phyloP scores from a whole-genome alignment of 768 basidiomycete genomes.

The Hydnomerulius pinastri region DNA sequence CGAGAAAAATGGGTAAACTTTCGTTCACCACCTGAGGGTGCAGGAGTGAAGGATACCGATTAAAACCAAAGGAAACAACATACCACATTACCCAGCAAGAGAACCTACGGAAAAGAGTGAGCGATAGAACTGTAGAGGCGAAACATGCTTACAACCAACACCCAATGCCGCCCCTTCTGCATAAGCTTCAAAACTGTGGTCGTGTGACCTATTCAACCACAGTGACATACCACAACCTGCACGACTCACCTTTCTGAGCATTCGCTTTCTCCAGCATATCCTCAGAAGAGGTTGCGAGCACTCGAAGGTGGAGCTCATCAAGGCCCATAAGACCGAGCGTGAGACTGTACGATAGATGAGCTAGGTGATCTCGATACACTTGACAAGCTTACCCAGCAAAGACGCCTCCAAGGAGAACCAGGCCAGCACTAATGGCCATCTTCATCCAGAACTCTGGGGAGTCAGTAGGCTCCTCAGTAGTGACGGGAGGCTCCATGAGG shows the following conservation, averaged over 20 bases:
- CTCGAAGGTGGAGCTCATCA: constrained; percentile 87
- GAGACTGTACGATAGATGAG: constrained; percentile 46
- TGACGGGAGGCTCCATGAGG: background rate
- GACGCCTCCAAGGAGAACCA: constrained; percentile 86
- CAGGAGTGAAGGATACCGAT: background rate
- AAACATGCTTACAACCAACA: constrained; percentile 68
- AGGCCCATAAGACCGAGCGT: constrained; percentile 94
- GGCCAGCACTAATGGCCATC: constrained; percentile 58
- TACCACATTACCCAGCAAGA: constrained; percentile 88
- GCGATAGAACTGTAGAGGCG: constrained; percentile 1
- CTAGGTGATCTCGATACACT: background rate
- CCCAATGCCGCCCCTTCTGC: constrained; percentile 83
- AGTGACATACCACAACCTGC: background rate
- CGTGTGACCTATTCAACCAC: constrained; percentile 7
- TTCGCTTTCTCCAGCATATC: constrained; percentile 65
- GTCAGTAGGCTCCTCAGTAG: constrained; percentile 36
- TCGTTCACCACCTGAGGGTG: constrained; percentile 72
- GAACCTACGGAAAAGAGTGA: constrained; percentile 49
- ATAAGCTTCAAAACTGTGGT: constrained; percentile 53
- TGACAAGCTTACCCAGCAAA: constrained; percentile 76
- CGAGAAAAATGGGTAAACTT: constrained; percentile 80
- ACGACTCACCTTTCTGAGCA: constrained; percentile 63
- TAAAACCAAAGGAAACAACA: constrained; percentile 23
- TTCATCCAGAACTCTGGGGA: constrained; percentile 78
- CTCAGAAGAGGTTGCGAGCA: constrained; percentile 82